Evolutionary conservation across 2,329 filamentous ascomycete species (phyloP).

Genomic region (Penicillium sp.): DNA sequence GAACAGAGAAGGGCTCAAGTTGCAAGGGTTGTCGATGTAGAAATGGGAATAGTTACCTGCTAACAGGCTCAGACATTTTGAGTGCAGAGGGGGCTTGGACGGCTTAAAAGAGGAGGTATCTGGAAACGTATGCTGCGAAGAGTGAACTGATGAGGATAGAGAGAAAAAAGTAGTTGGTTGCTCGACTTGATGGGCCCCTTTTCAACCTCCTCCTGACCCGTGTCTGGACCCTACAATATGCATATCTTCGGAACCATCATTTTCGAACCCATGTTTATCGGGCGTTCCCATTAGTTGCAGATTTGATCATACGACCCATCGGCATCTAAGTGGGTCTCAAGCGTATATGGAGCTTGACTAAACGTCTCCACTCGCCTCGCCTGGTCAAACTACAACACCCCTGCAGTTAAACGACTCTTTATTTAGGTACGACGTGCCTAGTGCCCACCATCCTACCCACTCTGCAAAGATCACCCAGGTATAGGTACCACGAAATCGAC

Average conservation of each 20-base stretch:
- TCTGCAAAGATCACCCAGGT: not conserved
- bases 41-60: slow-evolving; percentile 11
- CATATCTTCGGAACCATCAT: no score
- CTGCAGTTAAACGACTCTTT: slow-evolving; percentile 2
- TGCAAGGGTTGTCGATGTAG: not conserved
- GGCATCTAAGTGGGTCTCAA: slow-evolving; percentile 5
- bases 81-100: not conserved
- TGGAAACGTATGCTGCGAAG: not conserved
- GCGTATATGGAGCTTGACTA: not conserved
- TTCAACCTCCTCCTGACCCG: not conserved
- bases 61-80: slow-evolving; percentile 14
- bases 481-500: not conserved
- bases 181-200: not conserved
- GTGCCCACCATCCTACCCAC: not conserved
- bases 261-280: not conserved
- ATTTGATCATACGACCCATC: slow-evolving; percentile 14
- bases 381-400: not conserved
- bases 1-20: not conserved
- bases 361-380: not conserved
- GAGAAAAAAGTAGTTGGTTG: not conserved
- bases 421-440: slow-evolving; percentile 7
- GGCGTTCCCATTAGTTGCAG: slow-evolving; percentile 9
- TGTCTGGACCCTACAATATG: not conserved
- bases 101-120: not conserved
- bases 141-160: not conserved